Conservation (phyloP, 192 early-diverging fungal species). For the Coemansia sp. region DNA sequence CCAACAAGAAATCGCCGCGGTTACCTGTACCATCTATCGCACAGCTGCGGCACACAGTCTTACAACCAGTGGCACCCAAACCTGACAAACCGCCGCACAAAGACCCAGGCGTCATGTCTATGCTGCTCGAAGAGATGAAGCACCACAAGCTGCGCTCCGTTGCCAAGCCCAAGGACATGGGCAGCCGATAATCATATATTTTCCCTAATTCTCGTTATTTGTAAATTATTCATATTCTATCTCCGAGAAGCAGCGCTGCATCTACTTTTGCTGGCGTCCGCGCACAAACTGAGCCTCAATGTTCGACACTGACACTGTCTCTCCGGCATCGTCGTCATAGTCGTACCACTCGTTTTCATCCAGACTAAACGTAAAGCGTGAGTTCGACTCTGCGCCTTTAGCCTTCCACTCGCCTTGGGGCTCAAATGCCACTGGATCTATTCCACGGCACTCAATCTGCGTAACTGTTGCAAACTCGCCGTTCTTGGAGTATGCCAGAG, state of each 20-base stretch:
- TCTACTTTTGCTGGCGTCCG: slow-evolving; percentile 11
- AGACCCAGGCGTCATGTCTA: slow-evolving; percentile 47
- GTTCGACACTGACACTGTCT: slow-evolving; percentile 43
- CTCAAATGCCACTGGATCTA: slow-evolving; percentile 79
- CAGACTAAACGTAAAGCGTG: slow-evolving; percentile 78
- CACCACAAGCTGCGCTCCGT: slow-evolving; percentile 40
- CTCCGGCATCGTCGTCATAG: slow-evolving; percentile 72
- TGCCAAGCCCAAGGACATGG: slow-evolving; percentile 49
- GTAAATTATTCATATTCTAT: not conserved
- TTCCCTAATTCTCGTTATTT: not conserved
- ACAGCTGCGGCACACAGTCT: slow-evolving; percentile 16
- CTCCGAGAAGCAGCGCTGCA: not conserved
- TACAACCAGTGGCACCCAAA: not conserved
- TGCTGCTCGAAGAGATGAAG: slow-evolving; percentile 50
- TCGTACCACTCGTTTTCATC: slow-evolving; percentile 83
- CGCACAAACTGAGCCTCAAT: slow-evolving; percentile 26
- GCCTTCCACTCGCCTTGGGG: slow-evolving; percentile 66
- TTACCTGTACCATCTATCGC: not conserved
- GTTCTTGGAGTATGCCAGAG: slow-evolving; percentile 47
- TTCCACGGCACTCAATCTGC: slow-evolving; percentile 77
- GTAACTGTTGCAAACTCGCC: slow-evolving; percentile 64
- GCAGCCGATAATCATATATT: not conserved
- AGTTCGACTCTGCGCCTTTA: slow-evolving; percentile 67
- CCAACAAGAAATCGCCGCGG: not conserved
- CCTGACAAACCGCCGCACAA: slow-evolving; percentile 31